Conservation (phyloP, 768 basidiomycete species). For the Termitomyces sp. region DNA sequence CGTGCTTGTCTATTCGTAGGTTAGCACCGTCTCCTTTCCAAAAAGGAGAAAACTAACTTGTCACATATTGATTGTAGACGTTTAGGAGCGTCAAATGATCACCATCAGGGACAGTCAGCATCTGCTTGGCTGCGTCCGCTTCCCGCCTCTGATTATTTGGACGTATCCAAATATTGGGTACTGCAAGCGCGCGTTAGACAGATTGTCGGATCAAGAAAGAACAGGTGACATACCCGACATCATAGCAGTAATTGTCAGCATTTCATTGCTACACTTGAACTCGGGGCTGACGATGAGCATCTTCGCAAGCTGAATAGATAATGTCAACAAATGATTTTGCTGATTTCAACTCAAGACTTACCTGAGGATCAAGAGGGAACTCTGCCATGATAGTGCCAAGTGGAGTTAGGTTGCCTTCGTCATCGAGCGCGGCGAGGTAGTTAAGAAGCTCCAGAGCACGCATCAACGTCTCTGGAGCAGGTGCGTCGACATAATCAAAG, state of each 20-base stretch:
- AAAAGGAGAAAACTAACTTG: slow-evolving; percentile 47
- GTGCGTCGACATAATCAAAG: slow-evolving; percentile 91
- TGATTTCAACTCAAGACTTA: slow-evolving; percentile 23
- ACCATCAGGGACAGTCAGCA: slow-evolving; percentile 89
- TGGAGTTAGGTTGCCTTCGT: slow-evolving; percentile 86
- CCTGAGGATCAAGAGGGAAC: slow-evolving; percentile 98
- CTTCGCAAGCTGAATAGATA: slow-evolving; percentile 65
- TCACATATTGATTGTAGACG: slow-evolving; percentile 89
- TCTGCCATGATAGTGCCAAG: slow-evolving; percentile 94
- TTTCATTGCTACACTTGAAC: slow-evolving; percentile 94
- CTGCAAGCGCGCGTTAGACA: slow-evolving; percentile 30
- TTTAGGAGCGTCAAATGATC: slow-evolving; percentile 95
- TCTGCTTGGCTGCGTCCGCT: slow-evolving; percentile 88
- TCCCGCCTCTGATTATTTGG: slow-evolving; percentile 86
- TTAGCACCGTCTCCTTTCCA: neutral
- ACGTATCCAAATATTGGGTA: slow-evolving; percentile 93
- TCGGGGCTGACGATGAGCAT: slow-evolving; percentile 93
- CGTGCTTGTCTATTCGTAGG: slow-evolving; percentile 53
- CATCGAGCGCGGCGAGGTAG: slow-evolving; percentile 88
- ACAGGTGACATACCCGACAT: slow-evolving; percentile 63
- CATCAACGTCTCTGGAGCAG: slow-evolving; percentile 96
- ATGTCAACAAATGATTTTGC: neutral
- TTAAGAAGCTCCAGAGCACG: slow-evolving; percentile 93
- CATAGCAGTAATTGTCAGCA: slow-evolving; percentile 95
- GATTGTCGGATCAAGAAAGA: neutral